Evolutionary conservation across 2,329 filamentous ascomycete genomes (phyloP).

Genomic region (Endoconidiophora polonica): DNA sequence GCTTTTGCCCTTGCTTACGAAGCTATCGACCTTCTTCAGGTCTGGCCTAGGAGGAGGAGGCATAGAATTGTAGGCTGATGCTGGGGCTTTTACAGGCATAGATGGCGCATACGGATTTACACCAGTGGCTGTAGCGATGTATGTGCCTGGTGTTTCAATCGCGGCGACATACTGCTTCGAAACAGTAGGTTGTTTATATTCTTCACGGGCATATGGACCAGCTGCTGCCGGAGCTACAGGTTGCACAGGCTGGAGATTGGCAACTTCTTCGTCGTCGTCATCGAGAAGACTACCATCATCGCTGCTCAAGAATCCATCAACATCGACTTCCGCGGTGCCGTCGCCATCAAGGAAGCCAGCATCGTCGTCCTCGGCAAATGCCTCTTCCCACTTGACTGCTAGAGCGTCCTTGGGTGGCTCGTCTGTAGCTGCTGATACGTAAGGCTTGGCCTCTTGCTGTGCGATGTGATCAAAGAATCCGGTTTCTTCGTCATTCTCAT

Average conservation of each 20-base stretch:
- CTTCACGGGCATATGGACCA: constrained; percentile 6
- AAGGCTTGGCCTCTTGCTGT: constrained; percentile 9
- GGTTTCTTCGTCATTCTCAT: background rate
- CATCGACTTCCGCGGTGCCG: constrained; percentile 34
- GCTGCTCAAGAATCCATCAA: constrained; percentile 54
- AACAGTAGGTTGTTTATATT: background rate
- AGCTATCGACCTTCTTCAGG: constrained; percentile 55
- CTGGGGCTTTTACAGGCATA: constrained; percentile 14
- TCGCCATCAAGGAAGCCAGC: constrained; percentile 47
- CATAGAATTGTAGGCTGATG: constrained; percentile 22
- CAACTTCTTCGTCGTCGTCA: constrained; percentile 36
- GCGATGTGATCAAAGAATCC: constrained; percentile 6
- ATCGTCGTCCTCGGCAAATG: constrained; percentile 59
- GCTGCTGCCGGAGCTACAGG: constrained; percentile 13
- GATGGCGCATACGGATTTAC: constrained; percentile 13
- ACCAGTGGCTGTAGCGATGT: constrained; percentile 8
- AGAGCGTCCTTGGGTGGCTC: constrained; percentile 39
- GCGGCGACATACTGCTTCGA: background rate
- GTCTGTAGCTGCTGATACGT: constrained; percentile 15
- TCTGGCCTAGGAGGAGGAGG: constrained; percentile 26
- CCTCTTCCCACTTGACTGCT: constrained; percentile 68
- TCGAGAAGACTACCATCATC: constrained; percentile 78
- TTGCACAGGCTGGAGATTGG: constrained; percentile 12
- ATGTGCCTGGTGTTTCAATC: constrained; percentile 4
- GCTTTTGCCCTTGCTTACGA: constrained; percentile 75